phyloP scores from a whole-genome alignment of 2,329 filamentous ascomycete genomes.

The Pseudopithomyces maydicus region DNA sequence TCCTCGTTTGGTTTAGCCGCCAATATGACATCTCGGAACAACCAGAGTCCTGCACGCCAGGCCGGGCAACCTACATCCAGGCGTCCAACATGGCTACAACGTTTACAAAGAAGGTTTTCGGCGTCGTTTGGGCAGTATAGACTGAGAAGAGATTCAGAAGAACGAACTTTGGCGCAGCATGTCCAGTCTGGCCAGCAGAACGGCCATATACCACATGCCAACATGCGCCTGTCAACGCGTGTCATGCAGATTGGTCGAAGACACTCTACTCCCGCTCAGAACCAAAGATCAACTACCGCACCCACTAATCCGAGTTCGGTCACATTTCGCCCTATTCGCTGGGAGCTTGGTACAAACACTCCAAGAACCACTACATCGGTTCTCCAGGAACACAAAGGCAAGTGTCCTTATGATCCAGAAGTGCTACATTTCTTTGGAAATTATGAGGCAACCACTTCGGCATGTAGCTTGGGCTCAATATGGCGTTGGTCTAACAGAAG shows the following conservation, averaged over 20 bases:
- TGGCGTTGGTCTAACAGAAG: neutral
- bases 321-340: neutral
- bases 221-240: neutral
- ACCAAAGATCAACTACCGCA: neutral
- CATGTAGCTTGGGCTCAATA: neutral
- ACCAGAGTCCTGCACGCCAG: neutral
- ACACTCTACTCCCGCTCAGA: neutral
- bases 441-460: neutral
- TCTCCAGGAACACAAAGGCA: neutral
- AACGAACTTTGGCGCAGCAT: neutral
- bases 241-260: neutral
- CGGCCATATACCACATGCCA: neutral
- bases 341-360: neutral
- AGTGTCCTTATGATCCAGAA: constrained; percentile 2
- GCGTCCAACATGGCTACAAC: constrained; percentile 5
- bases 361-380: neutral
- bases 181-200: neutral
- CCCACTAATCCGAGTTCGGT: neutral
- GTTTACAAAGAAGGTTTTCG: constrained; percentile 1
- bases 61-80: neutral
- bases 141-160: neutral
- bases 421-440: neutral
- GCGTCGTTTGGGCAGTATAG: constrained; percentile 9
- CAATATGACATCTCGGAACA: constrained; percentile 6
- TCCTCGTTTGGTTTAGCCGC: neutral